Evolutionary conservation across 1,139 yeast genomes (phyloP), one percentile per base, ranked within the genome.

Genomic region (Lodderomyces orthopsilosis): DNA sequence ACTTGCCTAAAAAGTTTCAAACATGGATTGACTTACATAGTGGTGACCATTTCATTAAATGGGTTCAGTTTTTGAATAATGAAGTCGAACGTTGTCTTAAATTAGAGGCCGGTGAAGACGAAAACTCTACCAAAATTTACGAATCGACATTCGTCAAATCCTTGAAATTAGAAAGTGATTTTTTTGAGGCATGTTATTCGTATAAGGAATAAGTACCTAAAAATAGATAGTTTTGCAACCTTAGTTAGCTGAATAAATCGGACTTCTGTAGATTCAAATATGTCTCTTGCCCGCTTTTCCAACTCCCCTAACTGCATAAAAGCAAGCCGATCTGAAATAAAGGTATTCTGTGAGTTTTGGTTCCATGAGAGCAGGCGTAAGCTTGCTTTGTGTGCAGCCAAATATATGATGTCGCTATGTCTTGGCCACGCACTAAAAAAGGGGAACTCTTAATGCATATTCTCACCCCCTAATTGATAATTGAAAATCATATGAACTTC

Each of bases 21-120:
- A 78, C 74, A 41, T 78, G 83, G 83, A 70, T 77, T 35, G 61
- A 60, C 47, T 57, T 79, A 46, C 79, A 79, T 55, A 65, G 74
- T 51, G 80, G 83, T 21, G 60, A 61, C 10, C 71, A 59, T 23
- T 73, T 79, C 51, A 58, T 65, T 18, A 54, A 49, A 3, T 78
- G 83, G 83, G 74, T 74, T 6, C 48, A 59, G 2, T 77, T 77
- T 46, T 59, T 78, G 40, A 60, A 56, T 37, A 46, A 49, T 2
- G 81, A 77, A 50, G 77, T 77, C 2, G 66, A 74, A 40, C 57
- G 77, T 44, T 13, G 34, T 17, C 34, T 30, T 30, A 70, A 64
- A 0, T 57, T 54, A 7, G 43, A 46, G 21, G 44, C 53, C 1
- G 46, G 43, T 4, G 48, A 49, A 3, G 55, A 54, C 30, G 54